phyloP scores from a whole-genome alignment of 176 grass and related monocot genomes.

The Thalia dealbata region DNA sequence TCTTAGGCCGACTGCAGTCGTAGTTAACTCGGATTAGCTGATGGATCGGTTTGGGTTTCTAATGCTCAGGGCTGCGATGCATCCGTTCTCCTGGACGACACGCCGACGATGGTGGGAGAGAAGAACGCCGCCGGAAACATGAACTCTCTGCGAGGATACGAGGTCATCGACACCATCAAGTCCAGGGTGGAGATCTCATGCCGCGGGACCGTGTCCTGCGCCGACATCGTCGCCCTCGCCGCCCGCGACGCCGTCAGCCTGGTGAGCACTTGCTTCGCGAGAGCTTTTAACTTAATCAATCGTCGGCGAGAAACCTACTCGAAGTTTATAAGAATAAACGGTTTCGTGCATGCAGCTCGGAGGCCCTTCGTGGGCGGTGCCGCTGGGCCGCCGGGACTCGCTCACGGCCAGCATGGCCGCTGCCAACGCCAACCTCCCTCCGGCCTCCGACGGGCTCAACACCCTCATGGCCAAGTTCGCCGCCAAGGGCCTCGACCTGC shows the following conservation, averaged over 20 bases:
- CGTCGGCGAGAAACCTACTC: too few relatives aligned
- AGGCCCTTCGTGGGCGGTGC: background rate
- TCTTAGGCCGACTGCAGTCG: too few relatives aligned
- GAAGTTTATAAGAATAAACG: too few relatives aligned
- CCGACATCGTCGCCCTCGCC: conserved; percentile 16
- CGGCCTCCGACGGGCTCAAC: background rate
- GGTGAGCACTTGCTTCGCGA: background rate
- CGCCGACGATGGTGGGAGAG: conserved; percentile 6
- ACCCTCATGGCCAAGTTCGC: conserved; percentile 1
- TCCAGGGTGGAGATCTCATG: conserved; percentile 30
- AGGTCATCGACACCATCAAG: conserved; percentile 9
- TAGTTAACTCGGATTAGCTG: too few relatives aligned
- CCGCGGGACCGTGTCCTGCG: conserved; percentile 21
- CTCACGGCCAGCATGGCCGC: background rate
- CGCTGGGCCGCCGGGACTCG: background rate
- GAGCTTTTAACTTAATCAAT: too few relatives aligned
- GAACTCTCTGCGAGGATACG: conserved; percentile 15
- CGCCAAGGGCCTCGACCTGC: conserved; percentile 6
- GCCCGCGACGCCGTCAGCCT: conserved; percentile 1
- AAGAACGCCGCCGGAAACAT: background rate
- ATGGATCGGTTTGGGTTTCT: background rate
- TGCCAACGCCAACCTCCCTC: conserved; percentile 9
- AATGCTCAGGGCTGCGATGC: conserved; percentile 1
- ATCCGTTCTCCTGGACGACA: conserved; percentile 12
- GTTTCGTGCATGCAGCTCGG: background rate